Evolutionary conservation across 1,284 basidiomycete species (phyloP).

Genomic region (Quambalaria eucalypti): DNA sequence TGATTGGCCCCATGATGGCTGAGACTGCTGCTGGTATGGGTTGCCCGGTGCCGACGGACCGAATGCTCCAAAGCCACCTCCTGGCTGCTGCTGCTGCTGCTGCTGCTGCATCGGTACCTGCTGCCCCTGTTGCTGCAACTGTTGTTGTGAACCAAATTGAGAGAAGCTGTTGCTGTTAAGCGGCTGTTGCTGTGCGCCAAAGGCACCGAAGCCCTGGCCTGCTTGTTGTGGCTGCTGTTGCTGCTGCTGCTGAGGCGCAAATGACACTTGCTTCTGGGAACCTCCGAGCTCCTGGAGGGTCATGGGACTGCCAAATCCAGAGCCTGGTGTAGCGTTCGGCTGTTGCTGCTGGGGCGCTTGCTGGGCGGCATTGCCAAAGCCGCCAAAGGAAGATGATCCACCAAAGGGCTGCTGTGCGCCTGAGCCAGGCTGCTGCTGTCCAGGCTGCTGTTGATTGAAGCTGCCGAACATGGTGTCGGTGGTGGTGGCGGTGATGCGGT

Average conservation of each 20-base stretch:
- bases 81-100: not conserved
- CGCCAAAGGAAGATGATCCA: not conserved
- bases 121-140: not conserved
- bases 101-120: not conserved
- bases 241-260: too few species aligned
- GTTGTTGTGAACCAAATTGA: not conserved
- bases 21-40: not conserved
- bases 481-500: too few species aligned
- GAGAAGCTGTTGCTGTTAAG: not conserved
- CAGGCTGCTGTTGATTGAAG: not conserved
- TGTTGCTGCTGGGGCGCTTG: not conserved
- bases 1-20: not conserved
- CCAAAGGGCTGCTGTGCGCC: not conserved
- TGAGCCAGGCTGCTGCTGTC: not conserved
- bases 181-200: not conserved
- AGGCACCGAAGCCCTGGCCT: not conserved
- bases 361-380: not conserved
- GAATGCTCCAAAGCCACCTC: too few species aligned
- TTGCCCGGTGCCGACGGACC: not conserved
- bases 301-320: not conserved
- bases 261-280: not conserved
- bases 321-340: not conserved
- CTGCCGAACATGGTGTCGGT: too few species aligned
- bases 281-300: not conserved
- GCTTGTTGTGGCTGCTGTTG: not conserved